Percentiles rank a stretch among this genome's conserved stretches.
Evolutionary conservation across 1,139 yeast species (phyloP).

Genomic region (Candida tunisiensis): DNA sequence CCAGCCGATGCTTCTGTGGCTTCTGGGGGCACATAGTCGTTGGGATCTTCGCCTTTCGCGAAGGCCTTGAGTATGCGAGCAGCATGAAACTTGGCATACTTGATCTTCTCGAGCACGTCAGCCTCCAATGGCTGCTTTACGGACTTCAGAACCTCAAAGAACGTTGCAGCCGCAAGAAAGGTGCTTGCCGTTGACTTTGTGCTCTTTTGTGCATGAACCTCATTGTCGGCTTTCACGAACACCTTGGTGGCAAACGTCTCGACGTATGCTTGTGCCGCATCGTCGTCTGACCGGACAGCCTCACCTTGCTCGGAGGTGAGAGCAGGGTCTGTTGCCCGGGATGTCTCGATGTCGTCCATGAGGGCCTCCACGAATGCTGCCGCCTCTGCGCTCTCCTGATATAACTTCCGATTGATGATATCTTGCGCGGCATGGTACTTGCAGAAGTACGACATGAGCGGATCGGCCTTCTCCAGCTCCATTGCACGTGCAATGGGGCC

Average conservation of each 20-base stretch:
- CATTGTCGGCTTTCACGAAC: constrained; percentile 35
- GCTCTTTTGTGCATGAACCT: constrained; percentile 23
- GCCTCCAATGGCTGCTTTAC: constrained; percentile 14
- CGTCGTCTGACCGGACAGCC: constrained; percentile 37
- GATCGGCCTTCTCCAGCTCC: constrained; percentile 33
- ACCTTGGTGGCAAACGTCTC: constrained; percentile 44
- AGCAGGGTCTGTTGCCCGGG: constrained; percentile 20
- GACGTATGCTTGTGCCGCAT: constrained; percentile 39
- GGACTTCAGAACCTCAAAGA: constrained; percentile 29
- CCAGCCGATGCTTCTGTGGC: constrained; percentile 14
- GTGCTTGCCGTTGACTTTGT: constrained; percentile 26
- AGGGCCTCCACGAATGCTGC: constrained; percentile 41
- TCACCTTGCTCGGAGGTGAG: constrained; percentile 21
- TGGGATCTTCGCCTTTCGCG: constrained; percentile 34
- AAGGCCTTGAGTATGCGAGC: constrained; percentile 32
- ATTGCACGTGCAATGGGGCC: constrained; percentile 31
- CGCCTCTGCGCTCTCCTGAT: constrained; percentile 31
- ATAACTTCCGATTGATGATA: constrained; percentile 41
- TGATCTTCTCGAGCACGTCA: constrained; percentile 25
- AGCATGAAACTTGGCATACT: constrained; percentile 43
- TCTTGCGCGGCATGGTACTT: constrained; percentile 45
- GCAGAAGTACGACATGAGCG: constrained; percentile 41
- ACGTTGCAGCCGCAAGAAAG: constrained; percentile 32
- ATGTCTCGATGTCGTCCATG: constrained; percentile 45
- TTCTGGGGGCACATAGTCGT: constrained; percentile 21